phyloP scores from a whole-genome alignment of 2,329 filamentous ascomycete species.

The Dothistroma pini region DNA sequence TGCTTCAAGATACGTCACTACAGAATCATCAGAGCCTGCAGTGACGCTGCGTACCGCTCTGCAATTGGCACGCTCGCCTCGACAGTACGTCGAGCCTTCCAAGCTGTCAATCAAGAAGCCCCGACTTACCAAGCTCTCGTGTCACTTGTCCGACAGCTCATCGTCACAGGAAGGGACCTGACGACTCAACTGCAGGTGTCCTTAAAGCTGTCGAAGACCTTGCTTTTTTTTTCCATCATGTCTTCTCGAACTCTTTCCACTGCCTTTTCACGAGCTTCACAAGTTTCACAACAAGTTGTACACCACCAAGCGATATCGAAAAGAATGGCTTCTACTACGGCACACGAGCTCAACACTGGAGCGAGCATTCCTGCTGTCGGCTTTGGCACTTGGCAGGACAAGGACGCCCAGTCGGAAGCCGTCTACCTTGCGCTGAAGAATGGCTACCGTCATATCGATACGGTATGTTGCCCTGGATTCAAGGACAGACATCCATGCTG shows the following conservation, averaged over 20 bases:
- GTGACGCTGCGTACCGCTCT: neutral
- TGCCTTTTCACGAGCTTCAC: constrained; percentile 16
- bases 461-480: constrained; percentile 17
- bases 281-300: constrained; percentile 14
- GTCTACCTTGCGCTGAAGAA: constrained; percentile 46
- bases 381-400: constrained; percentile 55
- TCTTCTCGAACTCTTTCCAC: constrained; percentile 12
- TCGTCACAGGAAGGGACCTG: neutral
- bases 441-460: constrained; percentile 57
- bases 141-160: neutral
- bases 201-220: neutral
- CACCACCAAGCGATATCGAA: constrained; percentile 18
- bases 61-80: neutral
- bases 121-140: neutral
- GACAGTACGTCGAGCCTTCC: neutral
- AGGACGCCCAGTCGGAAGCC: constrained; percentile 46
- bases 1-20: neutral
- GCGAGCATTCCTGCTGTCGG: constrained; percentile 35
- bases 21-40: neutral
- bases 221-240: constrained; percentile 1
- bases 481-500: neutral
- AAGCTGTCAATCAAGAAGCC: neutral
- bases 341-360: constrained; percentile 38
- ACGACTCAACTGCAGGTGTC: neutral
- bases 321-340: constrained; percentile 32